A percentile compares a stretch with the other conserved stretches of the same genome.
These are phyloP conservation scores for Draba incana DNA, from an alignment of 345 rosid genomes.

Conservation along the genomic window DNA sequence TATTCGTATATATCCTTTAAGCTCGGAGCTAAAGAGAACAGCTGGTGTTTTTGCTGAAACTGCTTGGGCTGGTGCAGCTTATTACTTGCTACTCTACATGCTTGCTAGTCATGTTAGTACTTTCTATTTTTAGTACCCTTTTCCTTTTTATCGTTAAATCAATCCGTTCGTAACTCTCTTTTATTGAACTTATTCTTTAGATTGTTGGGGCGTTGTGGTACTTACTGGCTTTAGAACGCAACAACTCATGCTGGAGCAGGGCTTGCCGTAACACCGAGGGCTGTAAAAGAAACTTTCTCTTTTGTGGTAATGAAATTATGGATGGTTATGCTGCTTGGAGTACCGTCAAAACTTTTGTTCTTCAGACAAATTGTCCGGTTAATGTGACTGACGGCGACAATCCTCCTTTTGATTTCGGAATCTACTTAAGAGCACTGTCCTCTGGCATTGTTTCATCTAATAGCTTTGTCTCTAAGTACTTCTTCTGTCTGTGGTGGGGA, in stretches of 20 bases:
- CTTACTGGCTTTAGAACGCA: conserved; percentile 79
- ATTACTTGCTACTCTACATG: conserved; percentile 89
- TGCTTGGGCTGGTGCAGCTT: conserved; percentile 99
- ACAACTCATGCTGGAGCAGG: conserved; percentile 73
- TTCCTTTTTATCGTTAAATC: background rate
- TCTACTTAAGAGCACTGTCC: conserved; percentile 64
- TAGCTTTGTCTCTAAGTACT: conserved; percentile 76
- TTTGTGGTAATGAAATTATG: conserved; percentile 69
- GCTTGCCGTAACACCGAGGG: conserved; percentile 42
- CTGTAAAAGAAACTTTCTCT: conserved; percentile 59
- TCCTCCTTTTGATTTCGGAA: conserved; percentile 76
- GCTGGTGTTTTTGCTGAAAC: conserved; percentile 96
- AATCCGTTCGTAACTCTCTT: background rate
- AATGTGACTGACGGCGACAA: conserved; percentile 41
- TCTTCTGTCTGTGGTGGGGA: conserved; percentile 99
- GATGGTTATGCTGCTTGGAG: conserved; percentile 59
- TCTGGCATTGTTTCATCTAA: conserved; percentile 75
- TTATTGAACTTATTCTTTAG: conserved; percentile 48
- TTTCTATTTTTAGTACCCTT: background rate
- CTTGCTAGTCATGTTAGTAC: conserved; percentile 96
- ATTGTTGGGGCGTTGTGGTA: conserved; percentile 97
- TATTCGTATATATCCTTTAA: conserved; percentile 68
- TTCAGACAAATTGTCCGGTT: conserved; percentile 46
- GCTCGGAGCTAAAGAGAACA: conserved; percentile 91
- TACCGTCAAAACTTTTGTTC: conserved; percentile 37